Conservation (phyloP, 257 asterid species). For the Fraxinus excelsior region DNA sequence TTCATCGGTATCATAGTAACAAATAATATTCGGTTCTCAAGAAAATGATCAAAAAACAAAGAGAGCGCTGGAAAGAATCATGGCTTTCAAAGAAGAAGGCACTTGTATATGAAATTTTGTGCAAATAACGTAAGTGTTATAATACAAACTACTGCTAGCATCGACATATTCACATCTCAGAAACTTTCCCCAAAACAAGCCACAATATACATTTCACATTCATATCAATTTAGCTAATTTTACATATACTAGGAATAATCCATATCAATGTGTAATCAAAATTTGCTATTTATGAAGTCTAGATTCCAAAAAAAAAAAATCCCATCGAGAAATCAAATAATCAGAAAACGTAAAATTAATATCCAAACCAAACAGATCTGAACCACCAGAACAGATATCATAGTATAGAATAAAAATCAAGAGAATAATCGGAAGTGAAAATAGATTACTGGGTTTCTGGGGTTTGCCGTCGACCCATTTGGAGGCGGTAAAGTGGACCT, state of each 20-base stretch:
- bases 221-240: not conserved
- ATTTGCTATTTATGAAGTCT: too few relatives aligned
- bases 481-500: slow-evolving; percentile 74
- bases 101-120: too few relatives aligned
- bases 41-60: not conserved
- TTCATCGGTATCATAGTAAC: not conserved
- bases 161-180: not conserved
- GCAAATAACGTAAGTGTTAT: not conserved
- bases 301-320: too few relatives aligned
- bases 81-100: not conserved
- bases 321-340: not conserved
- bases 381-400: not conserved
- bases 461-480: slow-evolving; percentile 82
- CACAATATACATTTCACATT: not conserved
- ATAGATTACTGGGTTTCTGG: slow-evolving; percentile 63
- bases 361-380: not conserved
- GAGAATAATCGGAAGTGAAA: not conserved
- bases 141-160: not conserved
- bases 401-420: too few relatives aligned
- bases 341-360: not conserved
- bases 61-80: not conserved
- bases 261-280: not conserved
- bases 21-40: not conserved
- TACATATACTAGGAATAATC: not conserved
- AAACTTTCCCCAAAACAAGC: not conserved